Percentiles rank a stretch among this genome's conserved stretches.
phyloP scores from a whole-genome alignment of 176 grass and related monocot species.

The Cocos nucifera region DNA sequence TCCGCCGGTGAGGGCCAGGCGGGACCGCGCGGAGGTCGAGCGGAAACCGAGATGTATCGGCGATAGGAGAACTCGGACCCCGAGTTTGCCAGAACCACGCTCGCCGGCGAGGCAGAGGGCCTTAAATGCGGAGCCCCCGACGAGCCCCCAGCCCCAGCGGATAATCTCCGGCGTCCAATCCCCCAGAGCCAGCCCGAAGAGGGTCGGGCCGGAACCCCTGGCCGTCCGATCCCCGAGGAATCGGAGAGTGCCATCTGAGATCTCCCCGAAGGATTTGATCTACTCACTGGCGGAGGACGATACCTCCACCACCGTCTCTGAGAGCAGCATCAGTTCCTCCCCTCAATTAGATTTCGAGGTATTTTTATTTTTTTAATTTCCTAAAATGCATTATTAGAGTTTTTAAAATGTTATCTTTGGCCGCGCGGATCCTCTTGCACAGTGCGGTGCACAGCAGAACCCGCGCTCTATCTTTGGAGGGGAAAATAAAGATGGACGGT shows the following conservation, averaged over 20 bases:
- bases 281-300: constrained; percentile 34
- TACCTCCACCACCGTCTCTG: constrained; percentile 45
- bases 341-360: constrained; percentile 53
- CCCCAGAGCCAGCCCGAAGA: constrained; percentile 24
- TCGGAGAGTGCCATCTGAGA: constrained; percentile 2
- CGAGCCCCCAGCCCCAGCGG: constrained; percentile 31
- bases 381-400: too few species aligned
- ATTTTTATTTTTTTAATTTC: neutral
- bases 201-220: constrained; percentile 13
- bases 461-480: too few species aligned
- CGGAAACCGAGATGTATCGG: constrained; percentile 8
- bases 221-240: constrained; percentile 25
- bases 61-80: constrained; percentile 24
- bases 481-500: too few species aligned
- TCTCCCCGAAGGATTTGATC: neutral
- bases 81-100: constrained; percentile 16
- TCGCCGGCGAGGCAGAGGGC: constrained; percentile 26
- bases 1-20: neutral
- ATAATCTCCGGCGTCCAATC: constrained; percentile 31
- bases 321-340: constrained; percentile 38
- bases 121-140: constrained; percentile 11
- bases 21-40: constrained; percentile 14
- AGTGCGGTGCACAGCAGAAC: too few species aligned
- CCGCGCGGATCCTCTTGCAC: too few species aligned
- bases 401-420: too few species aligned